Conservation (phyloP, 2,329 filamentous ascomycete species). For the Nemania sp. region DNA sequence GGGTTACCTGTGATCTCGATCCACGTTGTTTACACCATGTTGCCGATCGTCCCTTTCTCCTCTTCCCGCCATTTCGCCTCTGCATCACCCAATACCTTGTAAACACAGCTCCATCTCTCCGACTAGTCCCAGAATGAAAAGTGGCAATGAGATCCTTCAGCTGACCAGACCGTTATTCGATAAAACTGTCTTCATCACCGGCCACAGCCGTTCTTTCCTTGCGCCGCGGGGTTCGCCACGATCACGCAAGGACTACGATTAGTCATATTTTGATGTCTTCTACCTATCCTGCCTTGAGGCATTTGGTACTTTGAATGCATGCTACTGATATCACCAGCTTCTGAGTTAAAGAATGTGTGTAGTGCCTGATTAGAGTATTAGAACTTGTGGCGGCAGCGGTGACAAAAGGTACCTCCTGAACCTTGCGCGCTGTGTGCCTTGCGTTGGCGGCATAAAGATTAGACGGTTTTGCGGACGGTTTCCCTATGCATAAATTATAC, state of each 20-base stretch:
- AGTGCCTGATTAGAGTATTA: too few relatives aligned
- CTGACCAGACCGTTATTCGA: not conserved
- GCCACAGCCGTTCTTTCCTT: not conserved
- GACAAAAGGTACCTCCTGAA: not conserved
- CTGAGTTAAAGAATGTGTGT: too few relatives aligned
- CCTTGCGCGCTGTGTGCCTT: too few relatives aligned
- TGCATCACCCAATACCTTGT: not conserved
- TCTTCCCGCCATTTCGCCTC: too few relatives aligned
- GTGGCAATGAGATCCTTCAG: not conserved
- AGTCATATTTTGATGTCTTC: not conserved
- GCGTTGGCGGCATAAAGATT: not conserved
- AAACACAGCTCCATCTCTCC: not conserved
- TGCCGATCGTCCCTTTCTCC: not conserved
- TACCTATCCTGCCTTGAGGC: not conserved
- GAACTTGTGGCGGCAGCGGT: not conserved
- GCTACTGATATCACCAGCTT: too few relatives aligned
- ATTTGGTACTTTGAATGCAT: too few relatives aligned
- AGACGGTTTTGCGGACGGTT: not conserved
- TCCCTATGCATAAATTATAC: not conserved
- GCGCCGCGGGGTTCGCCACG: not conserved
- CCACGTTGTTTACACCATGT: not conserved
- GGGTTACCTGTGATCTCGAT: not conserved
- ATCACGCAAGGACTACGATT: not conserved
- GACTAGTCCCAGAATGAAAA: not conserved
- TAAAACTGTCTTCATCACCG: not conserved